Conservation (phyloP, 768 basidiomycete genomes). For the Collybiopsis confluens region DNA sequence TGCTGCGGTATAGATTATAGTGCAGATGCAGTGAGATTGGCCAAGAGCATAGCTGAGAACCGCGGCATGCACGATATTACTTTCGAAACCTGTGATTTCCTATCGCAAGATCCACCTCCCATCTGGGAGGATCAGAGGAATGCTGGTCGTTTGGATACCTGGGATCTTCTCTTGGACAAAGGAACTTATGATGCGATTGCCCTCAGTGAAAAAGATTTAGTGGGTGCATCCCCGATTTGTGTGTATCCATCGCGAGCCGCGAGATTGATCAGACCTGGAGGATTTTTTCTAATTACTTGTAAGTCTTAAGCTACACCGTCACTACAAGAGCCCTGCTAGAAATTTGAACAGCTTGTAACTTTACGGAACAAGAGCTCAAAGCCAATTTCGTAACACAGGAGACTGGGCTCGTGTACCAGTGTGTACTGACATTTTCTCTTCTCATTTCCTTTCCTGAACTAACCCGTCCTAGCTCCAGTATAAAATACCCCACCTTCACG, state of each 20-base stretch:
- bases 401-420: constrained; percentile 64
- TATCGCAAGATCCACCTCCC: constrained; percentile 45
- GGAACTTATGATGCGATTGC: constrained; percentile 90
- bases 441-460: background rate
- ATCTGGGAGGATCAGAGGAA: constrained; percentile 19
- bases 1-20: constrained; percentile 79
- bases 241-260: constrained; percentile 57
- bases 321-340: constrained; percentile 19
- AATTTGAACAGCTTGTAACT: constrained; percentile 63
- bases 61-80: constrained; percentile 38
- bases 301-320: background rate
- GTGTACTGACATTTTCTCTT: constrained; percentile 4
- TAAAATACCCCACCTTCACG: constrained; percentile 66
- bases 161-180: constrained; percentile 82
- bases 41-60: constrained; percentile 48
- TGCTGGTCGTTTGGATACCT: constrained; percentile 27
- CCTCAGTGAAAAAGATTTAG: constrained; percentile 53
- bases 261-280: constrained; percentile 58
- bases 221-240: constrained; percentile 49
- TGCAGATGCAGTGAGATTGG: constrained; percentile 60
- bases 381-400: constrained; percentile 42
- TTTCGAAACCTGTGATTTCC: constrained; percentile 64
- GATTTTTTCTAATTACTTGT: constrained; percentile 80
- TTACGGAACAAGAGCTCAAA: constrained; percentile 73
- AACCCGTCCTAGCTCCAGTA: constrained; percentile 49